Conservation (phyloP, 1,284 basidiomycete genomes). For the Mycosarcoma mackinlayi region DNA sequence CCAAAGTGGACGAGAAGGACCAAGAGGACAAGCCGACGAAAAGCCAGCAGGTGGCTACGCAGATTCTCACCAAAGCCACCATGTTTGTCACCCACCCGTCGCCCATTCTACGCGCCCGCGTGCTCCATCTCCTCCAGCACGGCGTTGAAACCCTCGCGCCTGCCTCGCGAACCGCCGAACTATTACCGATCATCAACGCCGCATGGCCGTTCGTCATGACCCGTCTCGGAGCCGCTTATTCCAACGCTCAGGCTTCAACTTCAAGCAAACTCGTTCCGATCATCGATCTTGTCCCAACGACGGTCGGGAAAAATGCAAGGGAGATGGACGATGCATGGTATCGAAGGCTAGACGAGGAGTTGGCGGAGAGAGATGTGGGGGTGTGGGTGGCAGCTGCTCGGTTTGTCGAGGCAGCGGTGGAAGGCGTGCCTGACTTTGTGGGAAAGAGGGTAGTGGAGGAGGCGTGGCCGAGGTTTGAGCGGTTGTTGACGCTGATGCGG, state of each 20-base stretch:
- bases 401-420: constrained; percentile 41
- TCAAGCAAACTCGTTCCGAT: constrained; percentile 14
- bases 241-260: constrained; percentile 2
- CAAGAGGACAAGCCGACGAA: constrained; percentile 41
- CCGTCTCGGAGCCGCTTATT: constrained; percentile 48
- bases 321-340: constrained; percentile 7
- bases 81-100: constrained; percentile 54
- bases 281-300: constrained; percentile 19
- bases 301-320: neutral
- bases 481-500: constrained; percentile 33
- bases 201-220: constrained; percentile 64
- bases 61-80: constrained; percentile 38
- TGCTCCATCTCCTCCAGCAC: constrained; percentile 40
- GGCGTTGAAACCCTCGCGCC: constrained; percentile 46
- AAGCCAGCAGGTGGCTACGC: constrained; percentile 34
- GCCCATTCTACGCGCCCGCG: constrained; percentile 31
- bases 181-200: constrained; percentile 58
- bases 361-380: constrained; percentile 46
- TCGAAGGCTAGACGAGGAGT: constrained; percentile 11
- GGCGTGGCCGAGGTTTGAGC: constrained; percentile 57
- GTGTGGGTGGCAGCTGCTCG: constrained; percentile 56
- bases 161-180: constrained; percentile 44
- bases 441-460: constrained; percentile 53
- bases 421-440: constrained; percentile 50
- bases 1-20: constrained; percentile 2